Percentiles rank a stretch among this genome's conserved stretches.
These are phyloP conservation scores for Ceratocystis alfenasii DNA, from an alignment of 2,329 filamentous ascomycete species.

Conservation along the genomic window DNA sequence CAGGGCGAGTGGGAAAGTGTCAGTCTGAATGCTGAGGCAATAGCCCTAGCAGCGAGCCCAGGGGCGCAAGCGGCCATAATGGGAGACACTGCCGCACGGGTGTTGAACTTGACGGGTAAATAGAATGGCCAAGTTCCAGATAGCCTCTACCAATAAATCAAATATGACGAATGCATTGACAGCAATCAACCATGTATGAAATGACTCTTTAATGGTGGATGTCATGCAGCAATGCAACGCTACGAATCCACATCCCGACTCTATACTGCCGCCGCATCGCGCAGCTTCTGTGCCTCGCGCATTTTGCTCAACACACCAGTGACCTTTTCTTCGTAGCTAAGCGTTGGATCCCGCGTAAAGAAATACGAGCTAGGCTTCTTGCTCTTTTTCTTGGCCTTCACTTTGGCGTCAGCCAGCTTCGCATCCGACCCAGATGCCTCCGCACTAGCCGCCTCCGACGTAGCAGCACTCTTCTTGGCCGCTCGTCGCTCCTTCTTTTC, in stretches of 20 bases:
- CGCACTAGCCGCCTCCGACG: constrained; percentile 19
- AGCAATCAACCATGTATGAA: neutral
- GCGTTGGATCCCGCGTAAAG: constrained; percentile 21
- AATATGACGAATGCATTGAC: neutral
- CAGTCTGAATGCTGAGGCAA: constrained; percentile 39
- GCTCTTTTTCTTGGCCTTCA: constrained; percentile 18
- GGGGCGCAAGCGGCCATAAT: constrained; percentile 41
- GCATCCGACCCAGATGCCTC: constrained; percentile 11
- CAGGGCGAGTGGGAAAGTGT: constrained; percentile 60
- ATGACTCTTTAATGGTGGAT: neutral
- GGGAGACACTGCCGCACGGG: constrained; percentile 46
- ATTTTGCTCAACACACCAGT: constrained; percentile 29
- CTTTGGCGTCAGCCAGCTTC: constrained; percentile 13
- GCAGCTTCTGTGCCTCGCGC: constrained; percentile 30
- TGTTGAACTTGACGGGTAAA: constrained; percentile 31
- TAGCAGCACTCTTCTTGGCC: constrained; percentile 27
- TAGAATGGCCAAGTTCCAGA: neutral
- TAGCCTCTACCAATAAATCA: neutral
- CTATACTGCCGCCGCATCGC: constrained; percentile 26
- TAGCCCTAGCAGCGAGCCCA: constrained; percentile 39
- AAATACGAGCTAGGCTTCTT: constrained; percentile 20
- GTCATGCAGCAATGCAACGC: neutral
- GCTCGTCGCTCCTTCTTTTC: constrained; percentile 30
- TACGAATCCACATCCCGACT: neutral
- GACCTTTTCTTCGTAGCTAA: constrained; percentile 24